A percentile compares a stretch with the other conserved stretches of the same genome.
Conservation (phyloP, 495 filamentous ascomycete species). For the Daldinia caldariorum region DNA sequence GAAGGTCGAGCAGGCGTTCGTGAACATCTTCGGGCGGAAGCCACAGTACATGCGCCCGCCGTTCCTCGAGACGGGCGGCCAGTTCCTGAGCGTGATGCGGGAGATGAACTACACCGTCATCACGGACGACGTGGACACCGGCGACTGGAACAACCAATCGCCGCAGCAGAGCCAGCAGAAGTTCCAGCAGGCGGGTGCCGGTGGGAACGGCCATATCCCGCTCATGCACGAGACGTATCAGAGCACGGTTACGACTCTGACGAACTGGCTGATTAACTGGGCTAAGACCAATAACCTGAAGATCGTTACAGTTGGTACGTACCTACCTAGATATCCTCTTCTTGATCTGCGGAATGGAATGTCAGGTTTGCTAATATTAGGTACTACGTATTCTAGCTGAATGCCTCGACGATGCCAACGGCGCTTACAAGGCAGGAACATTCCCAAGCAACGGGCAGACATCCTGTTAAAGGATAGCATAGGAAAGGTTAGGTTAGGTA, state of each 20-base stretch:
- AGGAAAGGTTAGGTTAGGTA: too few species aligned
- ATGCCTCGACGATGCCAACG: conserved; percentile 58
- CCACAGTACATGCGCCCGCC: conserved; percentile 65
- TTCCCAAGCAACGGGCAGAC: conserved; percentile 46
- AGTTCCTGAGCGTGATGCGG: conserved; percentile 56
- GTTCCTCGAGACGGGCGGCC: conserved; percentile 60
- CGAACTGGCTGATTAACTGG: conserved; percentile 64
- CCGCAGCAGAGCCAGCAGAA: conserved; percentile 55
- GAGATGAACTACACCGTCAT: conserved; percentile 63
- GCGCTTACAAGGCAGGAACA: conserved; percentile 56
- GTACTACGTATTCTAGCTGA: conserved; percentile 55
- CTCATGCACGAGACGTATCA: conserved; percentile 66
- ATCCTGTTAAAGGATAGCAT: conserved; percentile 34
- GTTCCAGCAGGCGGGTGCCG: conserved; percentile 57
- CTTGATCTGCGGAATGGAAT: not conserved
- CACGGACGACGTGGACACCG: conserved; percentile 63
- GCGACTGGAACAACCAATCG: conserved; percentile 63
- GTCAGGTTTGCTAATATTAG: conserved; percentile 39
- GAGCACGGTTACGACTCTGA: conserved; percentile 57
- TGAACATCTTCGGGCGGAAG: conserved; percentile 63
- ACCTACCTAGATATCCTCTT: not conserved
- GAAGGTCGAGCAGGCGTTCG: conserved; percentile 60
- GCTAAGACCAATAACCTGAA: conserved; percentile 61
- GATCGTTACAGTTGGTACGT: conserved; percentile 63
- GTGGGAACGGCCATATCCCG: conserved; percentile 62